A percentile compares a stretch with the other conserved stretches of the same genome.
Evolutionary conservation across 2,329 filamentous ascomycete species (phyloP).

Genomic region (Dactylellina drechsleri): DNA sequence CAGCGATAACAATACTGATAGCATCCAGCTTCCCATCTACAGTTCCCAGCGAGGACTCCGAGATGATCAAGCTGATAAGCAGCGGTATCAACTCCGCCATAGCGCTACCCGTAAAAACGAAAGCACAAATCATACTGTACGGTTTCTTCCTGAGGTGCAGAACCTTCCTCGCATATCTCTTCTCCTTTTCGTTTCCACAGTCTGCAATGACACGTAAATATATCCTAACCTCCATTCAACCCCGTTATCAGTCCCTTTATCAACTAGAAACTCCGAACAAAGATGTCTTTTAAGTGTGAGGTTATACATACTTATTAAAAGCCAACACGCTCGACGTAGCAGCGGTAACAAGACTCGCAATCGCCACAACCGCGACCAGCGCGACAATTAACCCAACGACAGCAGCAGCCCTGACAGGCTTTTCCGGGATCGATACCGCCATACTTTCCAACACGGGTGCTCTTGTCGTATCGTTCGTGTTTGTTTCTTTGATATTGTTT

Average conservation of each 20-base stretch:
- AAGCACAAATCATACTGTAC: constrained; percentile 47
- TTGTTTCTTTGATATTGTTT: background rate
- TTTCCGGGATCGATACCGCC: constrained; percentile 11
- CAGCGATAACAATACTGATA: constrained; percentile 47
- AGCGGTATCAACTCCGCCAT: constrained; percentile 51
- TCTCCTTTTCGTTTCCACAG: constrained; percentile 27
- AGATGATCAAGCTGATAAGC: constrained; percentile 47
- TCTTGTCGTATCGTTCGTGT: background rate
- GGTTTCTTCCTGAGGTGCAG: constrained; percentile 27
- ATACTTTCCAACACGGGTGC: background rate
- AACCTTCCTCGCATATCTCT: constrained; percentile 32
- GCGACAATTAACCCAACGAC: constrained; percentile 28
- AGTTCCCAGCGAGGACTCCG: constrained; percentile 33
- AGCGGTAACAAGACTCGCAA: constrained; percentile 45
- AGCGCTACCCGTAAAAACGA: constrained; percentile 49
- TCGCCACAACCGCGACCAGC: constrained; percentile 18
- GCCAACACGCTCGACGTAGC: constrained; percentile 41
- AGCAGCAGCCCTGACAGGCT: constrained; percentile 13
- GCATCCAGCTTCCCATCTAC: constrained; percentile 48
- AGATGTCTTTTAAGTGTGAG: background rate
- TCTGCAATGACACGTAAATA: constrained; percentile 47
- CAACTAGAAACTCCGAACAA: background rate
- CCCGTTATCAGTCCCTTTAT: too few species aligned
- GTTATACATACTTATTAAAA: constrained; percentile 42
- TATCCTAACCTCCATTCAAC: constrained; percentile 17